Evolutionary conservation across 768 basidiomycete genomes (phyloP).

Genomic region (Russula emetica): DNA sequence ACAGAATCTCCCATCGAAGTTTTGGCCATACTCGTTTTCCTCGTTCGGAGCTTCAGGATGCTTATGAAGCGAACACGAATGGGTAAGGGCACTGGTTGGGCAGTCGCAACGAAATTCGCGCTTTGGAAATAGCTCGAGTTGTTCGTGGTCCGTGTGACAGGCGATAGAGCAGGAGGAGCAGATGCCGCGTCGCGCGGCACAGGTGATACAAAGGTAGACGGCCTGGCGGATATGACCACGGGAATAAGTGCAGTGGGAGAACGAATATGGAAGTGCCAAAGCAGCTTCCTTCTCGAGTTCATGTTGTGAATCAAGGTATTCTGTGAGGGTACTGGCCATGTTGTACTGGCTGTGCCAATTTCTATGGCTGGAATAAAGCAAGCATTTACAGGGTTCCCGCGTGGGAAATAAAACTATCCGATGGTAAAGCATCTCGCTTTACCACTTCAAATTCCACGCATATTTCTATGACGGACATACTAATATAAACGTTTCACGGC

Average conservation of each 20-base stretch:
- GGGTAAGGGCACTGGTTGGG: slow-evolving; percentile 59
- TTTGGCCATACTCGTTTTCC: slow-evolving; percentile 65
- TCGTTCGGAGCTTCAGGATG: slow-evolving; percentile 50
- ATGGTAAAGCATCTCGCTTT: too few species aligned
- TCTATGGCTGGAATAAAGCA: neutral
- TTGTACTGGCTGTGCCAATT: neutral
- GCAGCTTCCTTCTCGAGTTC: slow-evolving; percentile 40
- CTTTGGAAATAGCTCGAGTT: slow-evolving; percentile 84
- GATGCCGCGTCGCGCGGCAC: slow-evolving; percentile 60
- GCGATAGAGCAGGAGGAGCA: slow-evolving; percentile 83
- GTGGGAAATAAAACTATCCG: neutral
- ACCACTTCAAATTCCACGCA: neutral
- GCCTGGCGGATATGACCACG: slow-evolving; percentile 56
- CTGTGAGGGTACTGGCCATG: slow-evolving; percentile 30
- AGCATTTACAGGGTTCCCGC: neutral
- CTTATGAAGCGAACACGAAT: slow-evolving; percentile 61
- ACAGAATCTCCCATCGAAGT: slow-evolving; percentile 70
- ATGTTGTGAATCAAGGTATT: slow-evolving; percentile 34
- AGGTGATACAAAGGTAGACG: slow-evolving; percentile 77
- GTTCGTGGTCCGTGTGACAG: slow-evolving; percentile 83
- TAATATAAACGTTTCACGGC: neutral
- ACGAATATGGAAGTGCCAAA: slow-evolving; percentile 41
- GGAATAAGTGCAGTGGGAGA: slow-evolving; percentile 42
- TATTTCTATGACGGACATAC: neutral
- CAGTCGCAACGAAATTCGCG: slow-evolving; percentile 82